phyloP scores from a whole-genome alignment of 2,329 filamentous ascomycete genomes.

The Ceratocystis variospora region DNA sequence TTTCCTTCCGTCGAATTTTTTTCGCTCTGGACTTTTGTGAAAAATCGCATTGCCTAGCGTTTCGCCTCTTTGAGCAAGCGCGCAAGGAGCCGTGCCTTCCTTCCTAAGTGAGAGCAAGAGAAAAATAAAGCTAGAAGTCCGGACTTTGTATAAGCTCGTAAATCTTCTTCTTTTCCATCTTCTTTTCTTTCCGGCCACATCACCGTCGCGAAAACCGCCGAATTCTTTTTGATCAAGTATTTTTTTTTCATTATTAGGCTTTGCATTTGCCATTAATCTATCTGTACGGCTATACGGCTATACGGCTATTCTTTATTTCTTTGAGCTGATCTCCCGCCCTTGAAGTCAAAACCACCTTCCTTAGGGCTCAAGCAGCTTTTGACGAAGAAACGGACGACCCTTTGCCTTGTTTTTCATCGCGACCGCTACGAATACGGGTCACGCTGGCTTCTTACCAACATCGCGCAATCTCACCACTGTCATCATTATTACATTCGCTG shows the following conservation, averaged over 20 bases:
- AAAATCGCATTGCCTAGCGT: slow-evolving; percentile 1
- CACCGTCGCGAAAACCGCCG: too few relatives aligned
- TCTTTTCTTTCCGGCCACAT: neutral
- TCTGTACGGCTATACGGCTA: too few relatives aligned
- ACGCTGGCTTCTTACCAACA: neutral
- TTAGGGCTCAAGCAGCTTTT: neutral
- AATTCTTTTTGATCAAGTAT: neutral
- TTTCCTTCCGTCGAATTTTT: neutral
- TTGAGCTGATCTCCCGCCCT: too few relatives aligned
- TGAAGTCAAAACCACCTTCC: neutral
- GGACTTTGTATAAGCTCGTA: neutral
- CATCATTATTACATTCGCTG: slow-evolving; percentile 18
- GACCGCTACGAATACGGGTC: neutral
- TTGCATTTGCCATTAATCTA: too few relatives aligned
- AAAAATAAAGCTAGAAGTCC: slow-evolving; percentile 6
- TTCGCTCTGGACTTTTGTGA: neutral
- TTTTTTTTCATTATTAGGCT: neutral
- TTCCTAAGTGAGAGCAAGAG: slow-evolving; percentile 3
- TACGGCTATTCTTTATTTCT: too few relatives aligned
- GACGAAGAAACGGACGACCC: neutral
- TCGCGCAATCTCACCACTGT: slow-evolving; percentile 14
- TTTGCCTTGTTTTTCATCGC: neutral
- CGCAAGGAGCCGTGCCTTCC: slow-evolving; percentile 9
- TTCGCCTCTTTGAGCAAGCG: slow-evolving; percentile 6
- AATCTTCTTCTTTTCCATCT: slow-evolving; percentile 21